Evolutionary conservation across 2,329 filamentous ascomycete species (phyloP).

Genomic region (Hymenoscyphus fraxineus): DNA sequence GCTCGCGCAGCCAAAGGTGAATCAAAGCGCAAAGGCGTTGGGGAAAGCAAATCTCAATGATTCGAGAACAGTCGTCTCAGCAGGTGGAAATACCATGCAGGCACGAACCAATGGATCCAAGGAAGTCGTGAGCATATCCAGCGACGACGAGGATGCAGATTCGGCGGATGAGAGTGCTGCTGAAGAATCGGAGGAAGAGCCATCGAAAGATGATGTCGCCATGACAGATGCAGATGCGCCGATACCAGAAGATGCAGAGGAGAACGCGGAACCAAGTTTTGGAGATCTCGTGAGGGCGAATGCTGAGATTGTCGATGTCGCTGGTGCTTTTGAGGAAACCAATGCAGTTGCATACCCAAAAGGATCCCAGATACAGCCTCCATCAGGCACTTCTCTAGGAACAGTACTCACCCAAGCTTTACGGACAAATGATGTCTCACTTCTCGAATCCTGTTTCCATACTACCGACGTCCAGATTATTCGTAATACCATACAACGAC

Average conservation of each 20-base stretch:
- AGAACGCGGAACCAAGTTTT: slow-evolving; percentile 61
- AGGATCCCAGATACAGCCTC: slow-evolving; percentile 35
- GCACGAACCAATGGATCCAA: slow-evolving; percentile 19
- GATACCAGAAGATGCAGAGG: slow-evolving; percentile 34
- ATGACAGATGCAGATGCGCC: slow-evolving; percentile 37
- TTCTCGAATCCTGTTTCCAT: slow-evolving; percentile 89
- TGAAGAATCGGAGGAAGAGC: slow-evolving; percentile 40
- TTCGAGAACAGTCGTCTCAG: slow-evolving; percentile 51
- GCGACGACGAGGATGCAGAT: slow-evolving; percentile 47
- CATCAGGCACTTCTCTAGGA: slow-evolving; percentile 75
- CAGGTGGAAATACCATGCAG: slow-evolving; percentile 26
- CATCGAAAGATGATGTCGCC: slow-evolving; percentile 32
- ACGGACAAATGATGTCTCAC: slow-evolving; percentile 81
- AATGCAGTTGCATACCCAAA: slow-evolving; percentile 26
- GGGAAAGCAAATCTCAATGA: slow-evolving; percentile 54
- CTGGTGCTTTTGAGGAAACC: slow-evolving; percentile 50
- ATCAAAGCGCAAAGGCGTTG: slow-evolving; percentile 49
- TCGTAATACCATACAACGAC: slow-evolving; percentile 81
- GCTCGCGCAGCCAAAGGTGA: slow-evolving; percentile 53
- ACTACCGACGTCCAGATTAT: slow-evolving; percentile 73
- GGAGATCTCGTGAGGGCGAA: slow-evolving; percentile 75
- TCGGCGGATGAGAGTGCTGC: slow-evolving; percentile 44
- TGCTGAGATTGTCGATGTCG: slow-evolving; percentile 72
- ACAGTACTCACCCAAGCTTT: slow-evolving; percentile 93
- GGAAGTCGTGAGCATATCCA: slow-evolving; percentile 53